Conservation (phyloP, 192 early-diverging fungal genomes). For the Coemansia sp. region DNA sequence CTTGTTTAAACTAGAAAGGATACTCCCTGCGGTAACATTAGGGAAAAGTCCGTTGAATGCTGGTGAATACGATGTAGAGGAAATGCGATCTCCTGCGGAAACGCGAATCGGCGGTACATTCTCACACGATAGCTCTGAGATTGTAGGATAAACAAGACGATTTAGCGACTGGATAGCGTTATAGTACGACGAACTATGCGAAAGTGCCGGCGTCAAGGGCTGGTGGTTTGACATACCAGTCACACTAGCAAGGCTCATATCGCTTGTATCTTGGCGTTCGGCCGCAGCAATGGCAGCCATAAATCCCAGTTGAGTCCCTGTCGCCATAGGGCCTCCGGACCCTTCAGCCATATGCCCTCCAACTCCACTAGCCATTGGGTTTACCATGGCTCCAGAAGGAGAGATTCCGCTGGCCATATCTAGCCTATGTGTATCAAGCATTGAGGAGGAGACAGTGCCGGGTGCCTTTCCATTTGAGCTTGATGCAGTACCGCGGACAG, state of each 20-base stretch:
- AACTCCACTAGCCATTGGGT: conserved; percentile 8
- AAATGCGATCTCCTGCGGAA: neutral
- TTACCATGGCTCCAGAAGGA: neutral
- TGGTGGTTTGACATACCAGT: conserved; percentile 16
- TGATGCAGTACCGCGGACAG: conserved; percentile 23
- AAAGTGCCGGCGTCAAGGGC: conserved; percentile 22
- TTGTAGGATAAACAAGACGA: conserved; percentile 28
- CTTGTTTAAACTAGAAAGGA: neutral
- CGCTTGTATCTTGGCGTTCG: conserved; percentile 16
- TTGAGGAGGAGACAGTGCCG: neutral
- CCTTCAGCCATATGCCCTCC: neutral
- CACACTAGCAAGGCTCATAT: conserved; percentile 34
- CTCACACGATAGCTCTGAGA: conserved; percentile 5
- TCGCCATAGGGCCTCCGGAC: neutral
- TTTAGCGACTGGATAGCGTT: conserved; percentile 38
- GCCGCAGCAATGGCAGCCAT: conserved; percentile 18
- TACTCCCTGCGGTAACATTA: neutral
- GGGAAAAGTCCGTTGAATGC: conserved; percentile 22
- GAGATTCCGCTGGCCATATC: neutral
- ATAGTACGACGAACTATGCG: conserved; percentile 34
- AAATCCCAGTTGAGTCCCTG: conserved; percentile 16
- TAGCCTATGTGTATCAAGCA: neutral
- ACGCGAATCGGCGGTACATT: neutral
- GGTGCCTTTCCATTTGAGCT: conserved; percentile 2
- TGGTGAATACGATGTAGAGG: conserved; percentile 4